Conservation (phyloP, 2,329 filamentous ascomycete genomes). For the Aspergillus felis region DNA sequence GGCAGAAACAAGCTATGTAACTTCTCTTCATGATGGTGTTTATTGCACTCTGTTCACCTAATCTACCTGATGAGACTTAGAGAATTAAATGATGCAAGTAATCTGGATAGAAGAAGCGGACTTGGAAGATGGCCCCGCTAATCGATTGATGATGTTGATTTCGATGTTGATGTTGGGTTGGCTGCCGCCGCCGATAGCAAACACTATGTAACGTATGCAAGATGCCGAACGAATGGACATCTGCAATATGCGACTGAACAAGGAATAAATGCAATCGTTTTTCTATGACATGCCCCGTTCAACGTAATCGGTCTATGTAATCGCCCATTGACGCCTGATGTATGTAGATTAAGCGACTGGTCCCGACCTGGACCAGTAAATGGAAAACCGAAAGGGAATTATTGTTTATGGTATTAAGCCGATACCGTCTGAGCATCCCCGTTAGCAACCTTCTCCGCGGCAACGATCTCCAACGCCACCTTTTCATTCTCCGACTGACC, state of each 20-base stretch:
- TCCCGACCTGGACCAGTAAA: background rate
- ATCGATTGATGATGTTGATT: background rate
- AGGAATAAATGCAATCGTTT: background rate
- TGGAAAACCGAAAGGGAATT: background rate
- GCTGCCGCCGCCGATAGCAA: no score
- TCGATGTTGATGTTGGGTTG: no score
- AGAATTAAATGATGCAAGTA: background rate
- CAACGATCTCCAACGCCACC: background rate
- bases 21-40: slow-evolving; percentile 6
- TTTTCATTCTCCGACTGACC: background rate
- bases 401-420: background rate
- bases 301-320: background rate
- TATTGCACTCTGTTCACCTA: background rate
- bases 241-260: background rate
- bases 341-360: background rate
- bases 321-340: background rate
- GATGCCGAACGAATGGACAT: background rate
- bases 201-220: background rate
- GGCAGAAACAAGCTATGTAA: background rate
- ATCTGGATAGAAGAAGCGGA: background rate
- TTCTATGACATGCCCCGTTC: background rate
- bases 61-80: background rate
- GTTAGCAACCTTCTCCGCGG: background rate
- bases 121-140: background rate
- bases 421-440: background rate